A percentile compares a stretch with the other conserved stretches of the same genome.
Conservation (phyloP, 2,329 filamentous ascomycete genomes). For the Penicillium crustosum region DNA sequence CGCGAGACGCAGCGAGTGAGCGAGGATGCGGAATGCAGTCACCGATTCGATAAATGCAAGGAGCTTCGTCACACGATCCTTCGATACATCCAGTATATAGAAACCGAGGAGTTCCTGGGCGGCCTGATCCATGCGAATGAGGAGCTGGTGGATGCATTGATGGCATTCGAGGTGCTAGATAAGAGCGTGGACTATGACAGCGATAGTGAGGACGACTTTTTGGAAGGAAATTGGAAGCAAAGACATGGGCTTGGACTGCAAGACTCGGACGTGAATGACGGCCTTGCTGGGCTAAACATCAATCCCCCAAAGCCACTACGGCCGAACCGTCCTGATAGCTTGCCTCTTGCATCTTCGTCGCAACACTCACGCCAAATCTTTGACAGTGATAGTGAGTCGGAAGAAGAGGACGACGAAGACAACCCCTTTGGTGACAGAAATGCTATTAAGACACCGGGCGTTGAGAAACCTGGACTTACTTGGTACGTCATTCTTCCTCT, state of each 20-base stretch:
- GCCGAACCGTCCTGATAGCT: slow-evolving; percentile 64
- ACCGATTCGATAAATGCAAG: slow-evolving; percentile 84
- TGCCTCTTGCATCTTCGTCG: slow-evolving; percentile 28
- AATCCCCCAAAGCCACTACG: slow-evolving; percentile 41
- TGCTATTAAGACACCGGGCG: slow-evolving; percentile 47
- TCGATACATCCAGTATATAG: slow-evolving; percentile 88
- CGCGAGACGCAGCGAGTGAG: slow-evolving; percentile 85
- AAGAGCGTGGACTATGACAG: slow-evolving; percentile 60
- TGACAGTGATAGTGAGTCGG: slow-evolving; percentile 57
- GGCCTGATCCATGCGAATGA: slow-evolving; percentile 92
- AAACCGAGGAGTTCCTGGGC: slow-evolving; percentile 88
- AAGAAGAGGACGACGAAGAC: slow-evolving; percentile 73
- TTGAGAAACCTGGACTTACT: slow-evolving; percentile 34
- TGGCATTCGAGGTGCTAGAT: slow-evolving; percentile 93
- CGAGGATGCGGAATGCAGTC: slow-evolving; percentile 72
- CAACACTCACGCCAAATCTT: slow-evolving; percentile 34
- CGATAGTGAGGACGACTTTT: slow-evolving; percentile 60
- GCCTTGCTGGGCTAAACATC: slow-evolving; percentile 37
- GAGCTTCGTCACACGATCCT: slow-evolving; percentile 78
- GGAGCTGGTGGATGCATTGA: slow-evolving; percentile 87
- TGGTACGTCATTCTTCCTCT: slow-evolving; percentile 31
- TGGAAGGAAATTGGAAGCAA: slow-evolving; percentile 32
- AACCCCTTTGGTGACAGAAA: slow-evolving; percentile 86
- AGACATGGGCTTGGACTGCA: slow-evolving; percentile 16
- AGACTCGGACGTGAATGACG: slow-evolving; percentile 30